Conservation (phyloP, 2,329 filamentous ascomycete genomes). For the Fusarium domesticum region DNA sequence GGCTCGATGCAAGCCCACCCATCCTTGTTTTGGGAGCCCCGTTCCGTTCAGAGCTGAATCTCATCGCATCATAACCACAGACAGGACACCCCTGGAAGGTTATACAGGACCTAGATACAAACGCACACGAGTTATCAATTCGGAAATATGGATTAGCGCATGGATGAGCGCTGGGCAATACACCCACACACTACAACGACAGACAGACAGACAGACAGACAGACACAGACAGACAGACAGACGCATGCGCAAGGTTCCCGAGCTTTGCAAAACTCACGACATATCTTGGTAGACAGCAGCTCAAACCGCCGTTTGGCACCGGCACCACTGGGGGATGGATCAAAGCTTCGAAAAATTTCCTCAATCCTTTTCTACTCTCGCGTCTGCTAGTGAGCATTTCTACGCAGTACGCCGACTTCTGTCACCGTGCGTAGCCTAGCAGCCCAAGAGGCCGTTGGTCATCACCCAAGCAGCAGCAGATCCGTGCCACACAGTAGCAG, state of each 20-base stretch:
- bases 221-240: slow-evolving; percentile 3
- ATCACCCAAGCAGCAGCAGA: slow-evolving; percentile 1
- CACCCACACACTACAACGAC: too few species aligned
- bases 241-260: slow-evolving; percentile 3
- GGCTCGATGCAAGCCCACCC: slow-evolving; percentile 27
- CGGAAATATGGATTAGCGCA: too few species aligned
- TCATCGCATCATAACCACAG: slow-evolving; percentile 8
- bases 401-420: too few species aligned
- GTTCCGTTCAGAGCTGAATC: slow-evolving; percentile 13
- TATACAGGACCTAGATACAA: too few species aligned
- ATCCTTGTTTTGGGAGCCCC: slow-evolving; percentile 18
- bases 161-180: too few species aligned
- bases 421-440: neutral
- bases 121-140: too few species aligned
- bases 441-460: too few species aligned
- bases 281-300: too few species aligned
- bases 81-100: too few species aligned
- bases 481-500: slow-evolving; percentile 1
- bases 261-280: slow-evolving; percentile 8
- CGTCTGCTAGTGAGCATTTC: too few species aligned
- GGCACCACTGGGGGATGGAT: too few species aligned
- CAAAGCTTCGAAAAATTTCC: slow-evolving; percentile 12
- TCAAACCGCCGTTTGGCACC: too few species aligned
- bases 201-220: slow-evolving; percentile 1
- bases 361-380: neutral